Base-by-base conservation (phyloP, 2,329 filamentous ascomycete species). In the Ustulina deusta region DNA sequence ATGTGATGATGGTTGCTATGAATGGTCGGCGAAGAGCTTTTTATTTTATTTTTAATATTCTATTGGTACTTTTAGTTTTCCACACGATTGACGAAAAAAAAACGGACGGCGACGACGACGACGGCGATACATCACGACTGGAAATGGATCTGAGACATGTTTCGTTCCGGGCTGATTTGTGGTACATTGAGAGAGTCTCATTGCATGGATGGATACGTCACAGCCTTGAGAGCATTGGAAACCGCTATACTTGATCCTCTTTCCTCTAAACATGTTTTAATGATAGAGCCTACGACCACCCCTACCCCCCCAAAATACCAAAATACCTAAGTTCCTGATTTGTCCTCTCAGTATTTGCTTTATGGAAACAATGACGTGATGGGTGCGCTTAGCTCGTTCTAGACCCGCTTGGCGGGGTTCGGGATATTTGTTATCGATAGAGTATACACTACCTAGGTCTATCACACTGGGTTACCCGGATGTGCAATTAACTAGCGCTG, bases 1-100 rank as follows among this genome's bases (percentile, higher is more conserved):
- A 72, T 76, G 71, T 73, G 56, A 74, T 71, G 49, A 15, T 22
- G 34, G 40, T 15, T 29, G 55, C 20, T 29, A 36, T 40, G 40
- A 48, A 51, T 25, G 20, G 25, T 1, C 0, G 20, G 34, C 40
- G 22, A 42, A 32, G 34, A 46, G 44, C 52, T 13, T 6, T 22
- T 5, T 54, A 4, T 22, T 40, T 15, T n/a, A n/a, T n/a, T n/a
- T n/a, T n/a, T n/a, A n/a, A n/a, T n/a, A n/a, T 55, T 55, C 44
- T n/a, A 27, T 55, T 17, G 42, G 25, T 46, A 57, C 27, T 17
- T 55, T 60, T 60, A 34, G 22, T 32, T 52, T 56, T 55, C 38
- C 44, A 27, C 13, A 61, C 25, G 27, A 42, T 25, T 25, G 29
- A 36, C 20, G 36, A 62, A 44, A 44, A 6, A 15, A 44, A 15